Percentiles rank a stretch among this genome's conserved stretches.
Conservation (phyloP, 148 eudicot species). For the Heliamphora exappendiculata region DNA sequence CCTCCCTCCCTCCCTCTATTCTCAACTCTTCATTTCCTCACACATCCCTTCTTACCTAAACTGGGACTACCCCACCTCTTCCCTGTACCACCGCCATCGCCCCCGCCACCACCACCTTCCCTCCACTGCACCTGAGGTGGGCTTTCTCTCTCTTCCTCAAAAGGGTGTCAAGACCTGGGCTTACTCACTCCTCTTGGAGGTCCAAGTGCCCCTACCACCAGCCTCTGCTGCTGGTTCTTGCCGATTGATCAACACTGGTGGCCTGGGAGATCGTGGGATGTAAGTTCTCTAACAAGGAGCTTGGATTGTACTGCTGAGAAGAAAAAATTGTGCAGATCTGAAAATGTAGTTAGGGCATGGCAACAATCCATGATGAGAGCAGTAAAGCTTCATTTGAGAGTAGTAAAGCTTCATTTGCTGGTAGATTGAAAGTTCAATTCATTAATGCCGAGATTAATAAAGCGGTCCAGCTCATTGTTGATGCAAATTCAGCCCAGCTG, state of each 20-base stretch:
- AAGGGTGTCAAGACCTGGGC: conserved; percentile 49
- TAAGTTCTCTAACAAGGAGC: conserved; percentile 46
- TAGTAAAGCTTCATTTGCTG: conserved; percentile 9
- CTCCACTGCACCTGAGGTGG: conserved; percentile 37
- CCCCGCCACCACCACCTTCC: conserved; percentile 11
- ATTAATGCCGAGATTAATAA: conserved; percentile 5
- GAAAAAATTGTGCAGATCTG: conserved; percentile 41
- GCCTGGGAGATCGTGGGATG: conserved; percentile 56
- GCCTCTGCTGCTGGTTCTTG: conserved; percentile 67
- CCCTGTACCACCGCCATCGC: no score
- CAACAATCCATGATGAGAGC: conserved; percentile 35
- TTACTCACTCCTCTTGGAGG: conserved; percentile 67
- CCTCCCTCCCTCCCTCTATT: no score
- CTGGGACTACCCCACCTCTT: conserved; percentile 85
- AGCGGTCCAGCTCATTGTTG: conserved; percentile 10
- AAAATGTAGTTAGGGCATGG: conserved; percentile 38
- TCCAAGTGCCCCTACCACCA: conserved; percentile 72
- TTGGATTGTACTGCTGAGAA: conserved; percentile 52
- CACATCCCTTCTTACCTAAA: conserved; percentile 72
- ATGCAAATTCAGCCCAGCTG: conserved; percentile 18
- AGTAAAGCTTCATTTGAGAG: no score
- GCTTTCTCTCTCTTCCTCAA: conserved; percentile 48
- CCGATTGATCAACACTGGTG: conserved; percentile 59
- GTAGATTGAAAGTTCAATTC: conserved; percentile 19
- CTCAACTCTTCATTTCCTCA: conserved; percentile 65